These are phyloP conservation scores for Fragilaria crotonensis DNA, from an alignment of 108 stramenopile species.

Conservation along the genomic window DNA sequence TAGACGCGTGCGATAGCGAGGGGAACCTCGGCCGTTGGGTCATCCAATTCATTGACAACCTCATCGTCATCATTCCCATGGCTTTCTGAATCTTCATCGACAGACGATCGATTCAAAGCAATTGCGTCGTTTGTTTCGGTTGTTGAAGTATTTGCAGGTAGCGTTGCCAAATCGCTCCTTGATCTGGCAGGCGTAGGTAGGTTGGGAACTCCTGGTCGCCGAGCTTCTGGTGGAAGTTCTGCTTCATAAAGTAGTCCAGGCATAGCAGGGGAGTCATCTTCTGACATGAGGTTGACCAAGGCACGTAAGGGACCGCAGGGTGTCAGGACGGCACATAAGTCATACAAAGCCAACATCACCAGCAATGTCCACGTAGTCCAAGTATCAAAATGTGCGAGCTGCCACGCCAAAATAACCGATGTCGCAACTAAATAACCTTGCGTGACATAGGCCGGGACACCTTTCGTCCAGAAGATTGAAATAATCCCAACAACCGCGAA, in stretches of 20 bases:
- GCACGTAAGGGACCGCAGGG: conserved; percentile 91
- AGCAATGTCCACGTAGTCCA: conserved; percentile 93
- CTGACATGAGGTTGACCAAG: conserved; percentile 84
- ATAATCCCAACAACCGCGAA: conserved; percentile 90
- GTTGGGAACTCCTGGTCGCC: conserved; percentile 38
- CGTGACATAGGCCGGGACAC: conserved; percentile 79
- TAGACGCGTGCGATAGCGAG: conserved; percentile 69
- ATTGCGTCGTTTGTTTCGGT: conserved; percentile 2
- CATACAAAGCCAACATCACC: conserved; percentile 92
- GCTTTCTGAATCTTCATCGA: neutral
- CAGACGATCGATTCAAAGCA: conserved; percentile 15
- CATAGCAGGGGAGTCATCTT: conserved; percentile 89
- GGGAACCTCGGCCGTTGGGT: conserved; percentile 32
- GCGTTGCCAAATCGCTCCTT: neutral
- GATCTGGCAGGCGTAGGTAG: neutral
- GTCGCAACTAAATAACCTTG: conserved; percentile 89
- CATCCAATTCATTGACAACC: neutral
- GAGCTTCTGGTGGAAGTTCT: conserved; percentile 71
- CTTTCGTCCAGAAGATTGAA: conserved; percentile 87
- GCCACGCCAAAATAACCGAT: conserved; percentile 94
- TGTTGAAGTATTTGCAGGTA: neutral
- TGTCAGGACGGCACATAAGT: conserved; percentile 94
- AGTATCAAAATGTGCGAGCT: conserved; percentile 85
- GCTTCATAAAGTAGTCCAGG: conserved; percentile 97
- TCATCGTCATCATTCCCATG: neutral